Evolutionary conservation across 805 yeast genomes (phyloP), one percentile per base, ranked within the genome.

Genomic region (Myxozyma geophila): DNA sequence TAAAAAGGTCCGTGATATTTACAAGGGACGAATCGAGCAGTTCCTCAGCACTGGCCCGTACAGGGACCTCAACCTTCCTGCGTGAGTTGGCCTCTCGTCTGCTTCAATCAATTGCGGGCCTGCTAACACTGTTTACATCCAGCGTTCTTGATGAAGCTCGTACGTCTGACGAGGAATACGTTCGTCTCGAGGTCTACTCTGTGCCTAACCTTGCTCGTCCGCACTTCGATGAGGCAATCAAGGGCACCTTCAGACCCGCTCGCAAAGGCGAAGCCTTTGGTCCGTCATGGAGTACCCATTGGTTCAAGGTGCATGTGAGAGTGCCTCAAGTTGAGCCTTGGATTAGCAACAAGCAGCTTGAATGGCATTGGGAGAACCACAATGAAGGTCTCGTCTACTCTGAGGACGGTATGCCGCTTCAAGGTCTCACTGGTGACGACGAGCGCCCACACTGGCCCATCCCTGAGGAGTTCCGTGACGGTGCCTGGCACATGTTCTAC

Each of bases 221-320:
- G 0, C 76, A 82, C 39, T 88, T 87, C 75, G 76, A 80, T 57
- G 86, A 84, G 60, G 83, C 90, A 66, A 77, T 87, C 63, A 77
- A 81, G 68, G 77, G 79, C 28, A 67, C 67, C 44, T 79, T 80
- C 78, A 68, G 70, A 8, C 69, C 71, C 1, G 72, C 80, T 6
- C 61, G 69, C 46, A 86, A 85, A 68, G 96, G 95, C 23, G 87
- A 89, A 69, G 77, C 80, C 8, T 91, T 89, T 74, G 98, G 98
- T 0, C 99, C 99, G 2, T 88, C 96, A 13, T 93, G 99, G 99
- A 87, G 93, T 63, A 89, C 98, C 0, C 96, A 91, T 68, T 93
- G 99, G 99, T 91, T 95, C 76, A 83, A 85, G 69, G 77, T 93
- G 21, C 76, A 81, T 13, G 76, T 90, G 62, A 78, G 79, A n/a